These are phyloP conservation scores for Brassica cretica DNA, from an alignment of 345 rosid species.

Conservation along the genomic window DNA sequence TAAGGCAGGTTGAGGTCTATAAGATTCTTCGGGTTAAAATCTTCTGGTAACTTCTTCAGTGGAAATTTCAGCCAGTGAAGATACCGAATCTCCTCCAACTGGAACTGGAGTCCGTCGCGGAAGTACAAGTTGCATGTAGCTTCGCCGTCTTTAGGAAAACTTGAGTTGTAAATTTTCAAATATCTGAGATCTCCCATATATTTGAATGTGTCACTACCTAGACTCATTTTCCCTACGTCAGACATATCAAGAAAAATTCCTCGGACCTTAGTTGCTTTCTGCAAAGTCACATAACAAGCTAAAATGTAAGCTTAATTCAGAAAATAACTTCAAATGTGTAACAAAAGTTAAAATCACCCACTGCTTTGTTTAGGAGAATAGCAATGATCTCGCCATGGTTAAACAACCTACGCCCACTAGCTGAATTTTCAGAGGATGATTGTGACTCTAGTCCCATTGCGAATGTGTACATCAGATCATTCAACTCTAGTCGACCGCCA, in stretches of 20 bases:
- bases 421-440: neutral
- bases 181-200: conserved; percentile 34
- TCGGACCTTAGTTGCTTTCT: conserved; percentile 30
- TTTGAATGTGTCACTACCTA: conserved; percentile 17
- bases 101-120: conserved; percentile 19
- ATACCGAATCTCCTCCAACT: conserved; percentile 18
- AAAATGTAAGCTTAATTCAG: neutral
- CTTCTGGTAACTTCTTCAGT: conserved; percentile 14
- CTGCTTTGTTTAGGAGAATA: conserved; percentile 7
- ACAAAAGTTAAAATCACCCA: neutral
- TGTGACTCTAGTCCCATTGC: conserved; percentile 22
- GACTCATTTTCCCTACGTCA: neutral
- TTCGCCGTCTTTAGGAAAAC: conserved; percentile 1
- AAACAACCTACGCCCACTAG: neutral
- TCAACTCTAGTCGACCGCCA: conserved; percentile 9
- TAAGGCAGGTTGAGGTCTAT: conserved; percentile 27
- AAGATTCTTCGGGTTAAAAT: conserved; percentile 21
- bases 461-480: conserved; percentile 39
- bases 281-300: neutral
- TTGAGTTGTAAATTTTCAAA: conserved; percentile 25
- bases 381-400: conserved; percentile 8
- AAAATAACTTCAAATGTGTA: neutral
- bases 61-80: conserved; percentile 35
- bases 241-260: conserved; percentile 36
- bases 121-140: neutral